Base-by-base conservation (phyloP, 1,284 basidiomycete species). In the Xerocomus minutiporus region DNA sequence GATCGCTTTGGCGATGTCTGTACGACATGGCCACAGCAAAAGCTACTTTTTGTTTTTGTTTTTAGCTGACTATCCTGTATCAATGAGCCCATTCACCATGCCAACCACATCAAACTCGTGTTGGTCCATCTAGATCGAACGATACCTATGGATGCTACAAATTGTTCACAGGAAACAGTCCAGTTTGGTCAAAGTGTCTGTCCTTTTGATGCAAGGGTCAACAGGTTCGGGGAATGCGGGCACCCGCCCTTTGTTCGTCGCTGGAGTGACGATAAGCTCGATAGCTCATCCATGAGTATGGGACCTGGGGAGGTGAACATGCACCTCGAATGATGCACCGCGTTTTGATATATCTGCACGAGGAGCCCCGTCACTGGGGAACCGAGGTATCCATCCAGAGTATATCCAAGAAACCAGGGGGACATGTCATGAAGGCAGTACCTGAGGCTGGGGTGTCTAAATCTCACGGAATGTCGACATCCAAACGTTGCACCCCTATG, bases 401-500 rank as follows among this genome's bases (percentile, higher is more conserved):
- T 23, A 6, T 13, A 9, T 38, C 36, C 5, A 20, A 8, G 38
- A 40, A 25, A 20, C 20, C 9, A 40, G 12, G 20, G 11, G 38
- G 17, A 38, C 26, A 41, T 25, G 9, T 72, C 44, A 59, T 61
- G 38, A 52, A 55, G 8, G 52, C 52, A 1, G 55, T 71, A 20
- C 20, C 2, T 20, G 20, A 20, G 32, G 43, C 59, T 17, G 13
- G 46, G 67, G 39, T 64, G 9, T 41, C 66, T 20, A 48, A 55
- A 28, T 51, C 60, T 26, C 59, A 70, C 9, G 58, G 59, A 39
- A 39, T 3, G 44, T 58, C 42, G 63, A 65, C 34, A 58, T 66
- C 36, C 56, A 61, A 23, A 58, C 59, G 4, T 59, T 68, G 31
- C 68, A 66, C 48, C 52, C 67, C 8, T 69, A 70, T 45, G 46